Percentiles rank a stretch among this genome's conserved stretches.
These are phyloP conservation scores for Exophiala alcalophila DNA, from an alignment of 2,329 filamentous ascomycete genomes.

Conservation along the genomic window DNA sequence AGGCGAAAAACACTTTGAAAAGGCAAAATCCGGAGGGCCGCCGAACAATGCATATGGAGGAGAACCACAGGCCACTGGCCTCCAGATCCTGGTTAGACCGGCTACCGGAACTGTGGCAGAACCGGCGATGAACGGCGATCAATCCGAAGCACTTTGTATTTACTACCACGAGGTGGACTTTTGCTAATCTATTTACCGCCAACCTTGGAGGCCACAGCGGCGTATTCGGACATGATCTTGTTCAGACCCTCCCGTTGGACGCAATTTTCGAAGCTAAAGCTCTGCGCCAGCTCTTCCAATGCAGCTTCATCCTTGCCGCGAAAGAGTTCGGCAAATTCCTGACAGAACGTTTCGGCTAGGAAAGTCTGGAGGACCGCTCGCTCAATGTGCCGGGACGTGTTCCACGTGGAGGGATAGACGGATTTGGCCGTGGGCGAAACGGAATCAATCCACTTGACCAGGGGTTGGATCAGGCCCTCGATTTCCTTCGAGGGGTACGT, in stretches of 20 bases:
- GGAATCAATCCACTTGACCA: constrained; percentile 29
- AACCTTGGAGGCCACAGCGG: constrained; percentile 27
- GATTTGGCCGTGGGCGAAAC: constrained; percentile 27
- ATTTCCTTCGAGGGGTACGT: constrained; percentile 42
- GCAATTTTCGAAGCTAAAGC: constrained; percentile 56
- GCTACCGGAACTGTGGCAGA: too few relatives aligned
- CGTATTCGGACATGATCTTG: constrained; percentile 48
- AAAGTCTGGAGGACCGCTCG: constrained; percentile 48
- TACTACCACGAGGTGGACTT: background rate
- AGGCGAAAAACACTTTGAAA: constrained; percentile 20
- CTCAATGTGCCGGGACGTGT: constrained; percentile 48
- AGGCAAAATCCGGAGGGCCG: constrained; percentile 6
- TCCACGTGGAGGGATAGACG: constrained; percentile 51
- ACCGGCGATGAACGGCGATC: too few relatives aligned
- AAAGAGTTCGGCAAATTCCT: constrained; percentile 58
- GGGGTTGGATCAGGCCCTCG: constrained; percentile 40
- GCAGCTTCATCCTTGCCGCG: constrained; percentile 49
- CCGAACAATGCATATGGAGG: too few relatives aligned
- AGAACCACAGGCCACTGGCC: too few relatives aligned
- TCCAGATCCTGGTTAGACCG: too few relatives aligned
- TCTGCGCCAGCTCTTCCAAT: constrained; percentile 54
- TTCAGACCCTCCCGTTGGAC: constrained; percentile 52
- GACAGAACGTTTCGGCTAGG: constrained; percentile 50
- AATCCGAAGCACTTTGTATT: background rate
- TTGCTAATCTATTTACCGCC: constrained; percentile 8